Percentiles rank a stretch among this genome's conserved stretches.
phyloP scores from a whole-genome alignment of 176 grass and related monocot genomes.

The Rhynchospora tenuis region DNA sequence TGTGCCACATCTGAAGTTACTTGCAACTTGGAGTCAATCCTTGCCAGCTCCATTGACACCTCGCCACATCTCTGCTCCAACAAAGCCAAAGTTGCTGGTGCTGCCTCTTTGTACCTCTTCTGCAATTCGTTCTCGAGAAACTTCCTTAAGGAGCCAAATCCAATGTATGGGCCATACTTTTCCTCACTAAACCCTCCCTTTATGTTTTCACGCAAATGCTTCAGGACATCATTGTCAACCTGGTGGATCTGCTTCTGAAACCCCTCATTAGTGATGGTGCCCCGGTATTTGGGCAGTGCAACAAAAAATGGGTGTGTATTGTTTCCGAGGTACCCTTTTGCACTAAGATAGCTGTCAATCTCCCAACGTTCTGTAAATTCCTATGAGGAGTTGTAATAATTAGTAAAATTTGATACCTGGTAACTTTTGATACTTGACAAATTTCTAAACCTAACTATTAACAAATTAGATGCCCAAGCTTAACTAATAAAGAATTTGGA shows the following conservation, averaged over 20 bases:
- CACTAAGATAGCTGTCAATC: conserved; percentile 79
- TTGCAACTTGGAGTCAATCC: conserved; percentile 75
- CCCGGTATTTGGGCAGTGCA: conserved; percentile 86
- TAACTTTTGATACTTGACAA: background rate
- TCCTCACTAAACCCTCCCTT: conserved; percentile 94
- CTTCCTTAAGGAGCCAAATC: conserved; percentile 69
- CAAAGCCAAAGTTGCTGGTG: conserved; percentile 81
- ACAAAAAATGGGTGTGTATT: conserved; percentile 89
- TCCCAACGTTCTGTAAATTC: conserved; percentile 97
- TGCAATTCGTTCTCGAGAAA: conserved; percentile 90
- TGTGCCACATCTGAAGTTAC: conserved; percentile 83
- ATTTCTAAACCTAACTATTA: no score
- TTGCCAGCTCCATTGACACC: conserved; percentile 60
- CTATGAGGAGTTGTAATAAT: conserved; percentile 35
- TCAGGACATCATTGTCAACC: conserved; percentile 65
- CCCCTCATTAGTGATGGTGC: conserved; percentile 85
- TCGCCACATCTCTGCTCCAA: conserved; percentile 83
- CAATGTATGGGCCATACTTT: conserved; percentile 70
- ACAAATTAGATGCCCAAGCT: no score
- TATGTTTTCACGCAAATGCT: conserved; percentile 64
- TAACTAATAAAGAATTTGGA: no score
- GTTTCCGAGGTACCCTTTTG: conserved; percentile 91
- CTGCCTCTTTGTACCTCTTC: conserved; percentile 92
- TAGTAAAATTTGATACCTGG: conserved; percentile 6
- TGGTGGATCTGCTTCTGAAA: conserved; percentile 86